Evolutionary conservation across 2,329 filamentous ascomycete species (phyloP).

Genomic region (Fusarium chaquense): DNA sequence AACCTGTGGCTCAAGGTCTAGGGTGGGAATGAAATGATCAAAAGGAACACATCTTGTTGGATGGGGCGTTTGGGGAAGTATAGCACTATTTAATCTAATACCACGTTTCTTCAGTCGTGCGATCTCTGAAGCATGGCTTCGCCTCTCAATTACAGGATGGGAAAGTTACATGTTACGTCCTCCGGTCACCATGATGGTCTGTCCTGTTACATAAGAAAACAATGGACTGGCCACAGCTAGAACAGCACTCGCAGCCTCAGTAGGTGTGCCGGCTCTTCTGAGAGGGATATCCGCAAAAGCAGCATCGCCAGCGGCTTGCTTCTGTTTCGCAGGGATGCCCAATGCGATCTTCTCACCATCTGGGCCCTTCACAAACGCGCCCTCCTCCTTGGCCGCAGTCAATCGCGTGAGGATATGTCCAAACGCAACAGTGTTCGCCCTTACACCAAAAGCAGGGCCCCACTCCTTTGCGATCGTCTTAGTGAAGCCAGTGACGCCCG

Average conservation of each 20-base stretch:
- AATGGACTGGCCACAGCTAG: slow-evolving; percentile 84
- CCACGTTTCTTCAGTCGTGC: slow-evolving; percentile 44
- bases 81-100: slow-evolving; percentile 51
- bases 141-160: background rate
- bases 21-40: slow-evolving; percentile 33
- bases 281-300: slow-evolving; percentile 80
- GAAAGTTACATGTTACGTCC: slow-evolving; percentile 69
- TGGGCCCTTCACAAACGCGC: slow-evolving; percentile 80
- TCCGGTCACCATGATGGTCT: slow-evolving; percentile 88
- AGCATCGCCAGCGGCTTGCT: slow-evolving; percentile 55
- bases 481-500: slow-evolving; percentile 83
- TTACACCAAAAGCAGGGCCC: slow-evolving; percentile 85
- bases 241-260: slow-evolving; percentile 82
- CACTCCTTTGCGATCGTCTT: slow-evolving; percentile 95
- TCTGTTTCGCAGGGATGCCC: slow-evolving; percentile 76
- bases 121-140: background rate
- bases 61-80: slow-evolving; percentile 50
- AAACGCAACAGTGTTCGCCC: slow-evolving; percentile 86
- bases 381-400: slow-evolving; percentile 86
- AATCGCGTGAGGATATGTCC: slow-evolving; percentile 84
- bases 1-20: slow-evolving; percentile 83
- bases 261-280: slow-evolving; percentile 79
- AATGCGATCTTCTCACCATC: slow-evolving; percentile 80
- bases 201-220: slow-evolving; percentile 86
- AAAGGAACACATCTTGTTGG: slow-evolving; percentile 44